Conservation (phyloP, 1,284 basidiomycete species). For the Ganoderma leucocontextum region DNA sequence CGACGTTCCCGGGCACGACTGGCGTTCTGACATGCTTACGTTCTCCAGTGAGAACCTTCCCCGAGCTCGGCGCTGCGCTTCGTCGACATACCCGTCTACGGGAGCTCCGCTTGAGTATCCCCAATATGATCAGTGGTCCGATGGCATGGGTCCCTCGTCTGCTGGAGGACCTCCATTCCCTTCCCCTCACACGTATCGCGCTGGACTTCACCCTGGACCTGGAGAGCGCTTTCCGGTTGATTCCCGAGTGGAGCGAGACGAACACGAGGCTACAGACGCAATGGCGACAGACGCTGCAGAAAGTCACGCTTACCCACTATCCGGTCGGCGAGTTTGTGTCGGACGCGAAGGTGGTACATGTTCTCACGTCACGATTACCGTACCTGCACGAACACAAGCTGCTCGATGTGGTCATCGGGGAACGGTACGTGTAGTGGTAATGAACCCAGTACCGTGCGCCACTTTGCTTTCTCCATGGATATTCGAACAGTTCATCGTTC, state of each 20-base stretch:
- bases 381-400: not conserved
- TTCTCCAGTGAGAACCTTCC: not conserved
- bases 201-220: slow-evolving; percentile 20
- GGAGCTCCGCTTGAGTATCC: slow-evolving; percentile 7
- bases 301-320: slow-evolving; percentile 18
- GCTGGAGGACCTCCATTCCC: slow-evolving; percentile 1
- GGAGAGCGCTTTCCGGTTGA: not conserved
- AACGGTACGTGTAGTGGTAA: slow-evolving; percentile 4
- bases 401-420: slow-evolving; percentile 14
- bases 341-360: slow-evolving; percentile 3
- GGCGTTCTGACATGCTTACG: not conserved
- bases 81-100: slow-evolving; percentile 1
- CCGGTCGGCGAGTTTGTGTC: slow-evolving; percentile 15
- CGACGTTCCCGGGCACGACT: not conserved
- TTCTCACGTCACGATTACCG: slow-evolving; percentile 7
- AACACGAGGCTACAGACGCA: slow-evolving; percentile 5
- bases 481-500: not conserved
- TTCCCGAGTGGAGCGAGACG: slow-evolving; percentile 1
- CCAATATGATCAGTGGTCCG: not conserved
- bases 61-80: not conserved
- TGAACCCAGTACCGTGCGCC: not conserved
- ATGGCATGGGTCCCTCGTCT: slow-evolving; percentile 17
- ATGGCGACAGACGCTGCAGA: slow-evolving; percentile 13
- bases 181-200: slow-evolving; percentile 12
- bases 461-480: not conserved